Conservation (phyloP, 495 filamentous ascomycete species). For the Zalerion maritima region DNA sequence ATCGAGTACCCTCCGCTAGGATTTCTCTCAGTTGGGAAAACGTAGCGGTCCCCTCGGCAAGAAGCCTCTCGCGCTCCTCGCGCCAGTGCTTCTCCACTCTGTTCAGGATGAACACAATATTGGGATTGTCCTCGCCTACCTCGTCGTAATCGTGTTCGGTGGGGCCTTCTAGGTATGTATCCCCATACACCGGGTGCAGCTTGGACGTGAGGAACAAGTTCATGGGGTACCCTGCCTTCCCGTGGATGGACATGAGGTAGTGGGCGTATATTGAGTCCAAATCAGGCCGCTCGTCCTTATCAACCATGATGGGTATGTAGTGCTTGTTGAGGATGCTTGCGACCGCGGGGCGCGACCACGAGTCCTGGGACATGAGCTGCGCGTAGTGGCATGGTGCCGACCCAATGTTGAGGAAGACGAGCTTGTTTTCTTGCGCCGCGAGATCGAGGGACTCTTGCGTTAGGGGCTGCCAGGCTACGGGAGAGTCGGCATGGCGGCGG, state of each 20-base stretch:
- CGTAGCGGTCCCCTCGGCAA: slow-evolving; percentile 69
- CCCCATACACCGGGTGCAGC: slow-evolving; percentile 87
- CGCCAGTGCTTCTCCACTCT: slow-evolving; percentile 74
- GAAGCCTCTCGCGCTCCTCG: slow-evolving; percentile 66
- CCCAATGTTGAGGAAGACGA: slow-evolving; percentile 90
- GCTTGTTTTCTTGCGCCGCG: slow-evolving; percentile 64
- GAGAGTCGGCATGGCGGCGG: slow-evolving; percentile 65
- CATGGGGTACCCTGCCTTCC: slow-evolving; percentile 87
- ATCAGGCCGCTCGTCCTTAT: slow-evolving; percentile 89
- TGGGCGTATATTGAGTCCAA: slow-evolving; percentile 97
- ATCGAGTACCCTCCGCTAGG: slow-evolving; percentile 3
- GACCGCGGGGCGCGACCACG: slow-evolving; percentile 69
- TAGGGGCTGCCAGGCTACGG: slow-evolving; percentile 90
- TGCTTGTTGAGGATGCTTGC: slow-evolving; percentile 70
- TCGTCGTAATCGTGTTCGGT: slow-evolving; percentile 40
- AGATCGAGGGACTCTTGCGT: slow-evolving; percentile 58
- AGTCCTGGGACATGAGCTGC: slow-evolving; percentile 89
- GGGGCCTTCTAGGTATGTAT: slow-evolving; percentile 89
- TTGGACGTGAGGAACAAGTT: slow-evolving; percentile 94
- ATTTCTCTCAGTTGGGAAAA: slow-evolving; percentile 69
- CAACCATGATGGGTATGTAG: slow-evolving; percentile 87
- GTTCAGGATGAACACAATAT: slow-evolving; percentile 68
- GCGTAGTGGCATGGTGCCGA: slow-evolving; percentile 95
- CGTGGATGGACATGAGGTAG: slow-evolving; percentile 87
- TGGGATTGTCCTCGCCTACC: slow-evolving; percentile 37